A percentile compares a stretch with the other conserved stretches of the same genome.
phyloP scores from a whole-genome alignment of 371 early-diverging fungal species.

The Mucor circinelloides region DNA sequence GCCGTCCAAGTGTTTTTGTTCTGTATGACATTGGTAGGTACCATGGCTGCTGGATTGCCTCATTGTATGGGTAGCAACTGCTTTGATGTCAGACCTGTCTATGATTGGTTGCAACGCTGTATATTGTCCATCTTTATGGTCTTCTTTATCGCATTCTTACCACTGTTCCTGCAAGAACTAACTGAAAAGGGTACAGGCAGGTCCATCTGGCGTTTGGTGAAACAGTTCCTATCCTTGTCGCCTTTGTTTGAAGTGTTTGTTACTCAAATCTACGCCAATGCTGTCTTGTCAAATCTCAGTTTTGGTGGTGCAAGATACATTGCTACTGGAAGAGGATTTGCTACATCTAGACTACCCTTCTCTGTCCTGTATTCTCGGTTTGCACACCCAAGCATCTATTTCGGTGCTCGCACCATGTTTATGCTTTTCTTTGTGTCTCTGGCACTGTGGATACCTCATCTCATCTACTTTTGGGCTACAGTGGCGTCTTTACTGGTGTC shows the following conservation, averaged over 20 bases:
- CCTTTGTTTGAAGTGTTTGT: slow-evolving; percentile 91
- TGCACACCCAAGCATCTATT: slow-evolving; percentile 80
- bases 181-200: slow-evolving; percentile 84
- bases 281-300: slow-evolving; percentile 79
- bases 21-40: slow-evolving; percentile 74
- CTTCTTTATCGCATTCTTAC: slow-evolving; percentile 83
- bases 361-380: slow-evolving; percentile 79
- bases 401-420: slow-evolving; percentile 75
- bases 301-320: slow-evolving; percentile 90
- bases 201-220: slow-evolving; percentile 72
- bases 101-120: slow-evolving; percentile 82
- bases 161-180: slow-evolving; percentile 84
- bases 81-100: slow-evolving; percentile 70
- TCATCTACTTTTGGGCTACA: slow-evolving; percentile 88
- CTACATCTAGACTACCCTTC: slow-evolving; percentile 84
- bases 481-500: slow-evolving; percentile 72
- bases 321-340: slow-evolving; percentile 89
- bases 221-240: slow-evolving; percentile 83
- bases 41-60: slow-evolving; percentile 69
- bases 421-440: slow-evolving; percentile 79
- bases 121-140: slow-evolving; percentile 80
- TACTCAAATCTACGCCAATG: slow-evolving; percentile 86
- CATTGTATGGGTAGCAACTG: slow-evolving; percentile 59
- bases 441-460: slow-evolving; percentile 72
- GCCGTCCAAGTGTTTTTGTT: slow-evolving; percentile 85